Evolutionary conservation across 73 alveolate species (phyloP).

Genomic region (Tetrahymena elliotti): DNA sequence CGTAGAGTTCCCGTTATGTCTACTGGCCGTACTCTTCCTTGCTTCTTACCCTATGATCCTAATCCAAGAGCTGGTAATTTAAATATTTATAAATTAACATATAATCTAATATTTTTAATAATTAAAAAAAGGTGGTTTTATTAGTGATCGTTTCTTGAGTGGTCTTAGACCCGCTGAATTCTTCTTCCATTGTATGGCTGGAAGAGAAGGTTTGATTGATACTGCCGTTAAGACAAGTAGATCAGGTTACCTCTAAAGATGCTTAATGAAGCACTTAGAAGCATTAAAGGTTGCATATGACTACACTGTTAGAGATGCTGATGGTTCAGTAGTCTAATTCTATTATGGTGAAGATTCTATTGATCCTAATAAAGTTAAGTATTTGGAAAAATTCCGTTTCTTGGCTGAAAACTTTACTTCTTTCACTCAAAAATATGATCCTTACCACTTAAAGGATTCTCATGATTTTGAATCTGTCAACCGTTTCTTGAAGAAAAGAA

Average conservation of each 20-base stretch:
- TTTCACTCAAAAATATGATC: conserved; percentile 55
- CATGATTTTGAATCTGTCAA: conserved; percentile 43
- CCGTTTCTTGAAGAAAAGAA: conserved; percentile 32
- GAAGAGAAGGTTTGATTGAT: conserved; percentile 98
- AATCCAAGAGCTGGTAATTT: conserved; percentile 76
- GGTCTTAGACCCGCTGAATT: conserved; percentile 97
- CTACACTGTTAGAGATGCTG: conserved; percentile 96
- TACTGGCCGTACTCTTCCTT: conserved; percentile 91
- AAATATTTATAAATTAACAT: background rate
- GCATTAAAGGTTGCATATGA: conserved; percentile 87
- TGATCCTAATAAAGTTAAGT: conserved; percentile 82
- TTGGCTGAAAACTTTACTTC: conserved; percentile 77
- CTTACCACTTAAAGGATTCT: conserved; percentile 52
- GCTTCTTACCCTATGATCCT: conserved; percentile 90
- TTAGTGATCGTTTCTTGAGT: conserved; percentile 92
- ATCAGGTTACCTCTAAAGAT: conserved; percentile 95
- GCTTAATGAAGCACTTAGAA: conserved; percentile 92
- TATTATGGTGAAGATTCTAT: conserved; percentile 96
- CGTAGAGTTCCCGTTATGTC: conserved; percentile 95
- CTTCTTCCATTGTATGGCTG: conserved; percentile 73
- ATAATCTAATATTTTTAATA: background rate
- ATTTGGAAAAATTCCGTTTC: conserved; percentile 80
- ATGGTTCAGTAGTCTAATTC: conserved; percentile 91
- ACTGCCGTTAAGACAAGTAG: conserved; percentile 98
- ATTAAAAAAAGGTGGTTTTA: conserved; percentile 77